Conservation (phyloP, 441 rosid genomes). For the Iberis amara region DNA sequence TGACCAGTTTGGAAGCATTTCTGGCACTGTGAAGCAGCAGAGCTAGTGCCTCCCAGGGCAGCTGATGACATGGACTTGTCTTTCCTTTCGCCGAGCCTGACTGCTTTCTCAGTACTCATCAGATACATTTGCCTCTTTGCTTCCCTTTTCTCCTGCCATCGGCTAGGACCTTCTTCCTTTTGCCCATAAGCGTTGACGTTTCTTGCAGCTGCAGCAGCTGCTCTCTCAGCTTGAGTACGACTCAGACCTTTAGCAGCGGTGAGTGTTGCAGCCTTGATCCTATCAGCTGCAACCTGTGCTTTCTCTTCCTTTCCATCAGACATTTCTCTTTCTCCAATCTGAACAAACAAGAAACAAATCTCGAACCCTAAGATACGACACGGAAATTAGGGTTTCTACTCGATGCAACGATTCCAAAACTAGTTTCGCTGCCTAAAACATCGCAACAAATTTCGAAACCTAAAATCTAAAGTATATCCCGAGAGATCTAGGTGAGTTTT, state of each 20-base stretch:
- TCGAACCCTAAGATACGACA: neutral
- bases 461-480: neutral
- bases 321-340: slow-evolving; percentile 33
- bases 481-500: neutral
- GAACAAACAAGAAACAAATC: neutral
- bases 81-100: slow-evolving; percentile 87
- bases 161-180: slow-evolving; percentile 97
- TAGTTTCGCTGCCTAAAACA: neutral
- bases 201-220: slow-evolving; percentile 84
- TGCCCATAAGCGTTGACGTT: slow-evolving; percentile 97
- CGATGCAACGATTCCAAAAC: neutral
- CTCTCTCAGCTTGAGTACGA: slow-evolving; percentile 95
- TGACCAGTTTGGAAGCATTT: slow-evolving; percentile 82
- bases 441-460: neutral
- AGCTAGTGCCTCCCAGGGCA: slow-evolving; percentile 34
- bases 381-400: slow-evolving; percentile 23
- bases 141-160: slow-evolving; percentile 99
- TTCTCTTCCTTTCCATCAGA: slow-evolving; percentile 79
- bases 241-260: slow-evolving; percentile 84
- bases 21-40: slow-evolving; percentile 62
- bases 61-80: slow-evolving; percentile 50
- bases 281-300: slow-evolving; percentile 78
- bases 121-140: slow-evolving; percentile 93
- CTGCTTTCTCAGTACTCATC: slow-evolving; percentile 94
- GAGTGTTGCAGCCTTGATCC: slow-evolving; percentile 84